Base-by-base conservation (phyloP, 2,329 filamentous ascomycete species). In the Elsinoe fawcettii region DNA sequence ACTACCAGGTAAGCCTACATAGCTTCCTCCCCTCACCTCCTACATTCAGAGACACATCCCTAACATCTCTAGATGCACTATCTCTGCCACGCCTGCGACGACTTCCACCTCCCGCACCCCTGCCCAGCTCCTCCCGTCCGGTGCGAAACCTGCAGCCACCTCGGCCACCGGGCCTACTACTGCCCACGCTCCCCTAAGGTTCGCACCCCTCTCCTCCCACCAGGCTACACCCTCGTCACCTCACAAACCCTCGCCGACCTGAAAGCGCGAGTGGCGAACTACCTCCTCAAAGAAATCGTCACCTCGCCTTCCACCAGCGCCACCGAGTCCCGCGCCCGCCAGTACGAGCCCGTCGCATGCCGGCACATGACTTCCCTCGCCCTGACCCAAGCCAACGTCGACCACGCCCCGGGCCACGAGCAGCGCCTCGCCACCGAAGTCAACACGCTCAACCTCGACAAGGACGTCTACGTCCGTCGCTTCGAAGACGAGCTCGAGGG, bases 71-170 rank as follows among this genome's bases (percentile, higher is more conserved):
- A 58, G 54, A 55, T 57, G 39, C 37, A 23, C 41, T 51, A 34
- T 4, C 59, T 61, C 30, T 61, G 59, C 27, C 59, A 61, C 36
- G 54, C 58, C 30, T 61, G 59, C 20, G 37, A 54, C 11, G 39
- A 18, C 20, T 61, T 56, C 55, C 59, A 61, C 27, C 51, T 61
- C 2, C 59, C 59, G 2, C 3, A 20, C 4, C 59, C 59, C 2
- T 61, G 59, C 32, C 5, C 49, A 9, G 16, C 56, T 14, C 36
- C 49, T 5, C 22, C 27, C 5, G 34, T 54, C 20, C 20, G n/a
- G 4, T 60, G 59, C 20, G 23, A 16, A 12, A 43, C 43, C 14
- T 60, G 59, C 49, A 12, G 34, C 20, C 41, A 56, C 6, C 9
- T 22, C 6, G 59, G 59, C n/a, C 59, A 60, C 54, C 41, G 18